phyloP scores from a whole-genome alignment of 1,139 yeast genomes.

The Zhuliangozyma blackwelliae region DNA sequence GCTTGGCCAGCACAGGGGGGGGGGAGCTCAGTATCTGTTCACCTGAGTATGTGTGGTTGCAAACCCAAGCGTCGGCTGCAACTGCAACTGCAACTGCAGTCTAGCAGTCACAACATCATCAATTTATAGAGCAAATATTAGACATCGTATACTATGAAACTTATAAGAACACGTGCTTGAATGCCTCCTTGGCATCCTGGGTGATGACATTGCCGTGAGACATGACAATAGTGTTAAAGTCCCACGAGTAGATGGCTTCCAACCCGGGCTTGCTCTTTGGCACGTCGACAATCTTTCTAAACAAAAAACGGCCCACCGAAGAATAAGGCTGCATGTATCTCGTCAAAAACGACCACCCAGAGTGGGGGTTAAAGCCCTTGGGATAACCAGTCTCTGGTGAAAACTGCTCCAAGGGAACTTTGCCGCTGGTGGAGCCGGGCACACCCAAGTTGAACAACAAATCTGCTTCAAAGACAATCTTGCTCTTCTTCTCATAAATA shows the following conservation, averaged over 20 bases:
- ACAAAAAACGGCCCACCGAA: slow-evolving; percentile 28
- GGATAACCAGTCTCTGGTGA: slow-evolving; percentile 43
- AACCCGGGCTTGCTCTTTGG: slow-evolving; percentile 22
- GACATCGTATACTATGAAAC: no score
- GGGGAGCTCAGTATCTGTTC: no score
- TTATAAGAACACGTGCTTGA: slow-evolving; percentile 13
- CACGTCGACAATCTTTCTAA: slow-evolving; percentile 21
- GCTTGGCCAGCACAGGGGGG: no score
- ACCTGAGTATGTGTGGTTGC: no score
- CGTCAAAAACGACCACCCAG: slow-evolving; percentile 36
- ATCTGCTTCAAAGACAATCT: slow-evolving; percentile 54
- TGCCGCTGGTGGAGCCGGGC: slow-evolving; percentile 12
- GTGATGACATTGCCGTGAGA: slow-evolving; percentile 59
- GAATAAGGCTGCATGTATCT: slow-evolving; percentile 37
- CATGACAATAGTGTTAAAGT: slow-evolving; percentile 46
- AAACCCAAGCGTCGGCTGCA: no score
- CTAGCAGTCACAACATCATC: no score
- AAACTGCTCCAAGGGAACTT: slow-evolving; percentile 24
- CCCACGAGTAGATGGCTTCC: slow-evolving; percentile 37
- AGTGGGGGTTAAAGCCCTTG: slow-evolving; percentile 30
- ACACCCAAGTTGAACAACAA: slow-evolving; percentile 47
- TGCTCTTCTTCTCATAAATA: slow-evolving; percentile 41
- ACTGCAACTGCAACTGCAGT: no score
- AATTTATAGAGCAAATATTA: no score
- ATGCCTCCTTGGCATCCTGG: slow-evolving; percentile 33